Conservation (phyloP, 2,329 filamentous ascomycete species). For the Geosmithia flava region DNA sequence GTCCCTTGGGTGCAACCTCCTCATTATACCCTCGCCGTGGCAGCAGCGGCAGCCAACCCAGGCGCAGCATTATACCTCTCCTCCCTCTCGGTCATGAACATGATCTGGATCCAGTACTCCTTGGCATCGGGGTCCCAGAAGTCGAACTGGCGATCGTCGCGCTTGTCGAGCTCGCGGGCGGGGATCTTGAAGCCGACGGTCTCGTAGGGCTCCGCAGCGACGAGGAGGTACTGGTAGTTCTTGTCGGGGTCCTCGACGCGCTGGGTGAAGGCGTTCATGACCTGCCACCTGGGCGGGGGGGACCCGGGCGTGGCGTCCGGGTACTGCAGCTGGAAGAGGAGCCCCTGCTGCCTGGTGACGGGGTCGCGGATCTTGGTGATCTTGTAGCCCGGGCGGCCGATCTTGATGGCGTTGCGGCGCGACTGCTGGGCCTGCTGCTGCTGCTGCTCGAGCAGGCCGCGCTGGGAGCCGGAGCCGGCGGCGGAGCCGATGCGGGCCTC, state of each 20-base stretch:
- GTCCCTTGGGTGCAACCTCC: too few relatives aligned
- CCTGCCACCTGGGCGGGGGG: conserved; percentile 69
- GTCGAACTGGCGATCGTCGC: conserved; percentile 78
- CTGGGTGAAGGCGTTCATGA: conserved; percentile 98
- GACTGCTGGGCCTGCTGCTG: conserved; percentile 43
- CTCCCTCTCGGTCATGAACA: conserved; percentile 97
- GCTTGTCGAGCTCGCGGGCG: conserved; percentile 80
- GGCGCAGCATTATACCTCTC: conserved; percentile 67
- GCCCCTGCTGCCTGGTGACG: conserved; percentile 72
- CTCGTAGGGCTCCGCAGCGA: conserved; percentile 96
- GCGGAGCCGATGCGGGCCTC: conserved; percentile 52
- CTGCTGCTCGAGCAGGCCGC: conserved; percentile 61
- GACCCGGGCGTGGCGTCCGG: conserved; percentile 69
- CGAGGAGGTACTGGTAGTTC: conserved; percentile 85
- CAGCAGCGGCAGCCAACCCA: conserved; percentile 31
- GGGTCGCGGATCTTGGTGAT: conserved; percentile 94
- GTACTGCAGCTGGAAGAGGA: conserved; percentile 95
- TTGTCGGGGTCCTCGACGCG: conserved; percentile 90
- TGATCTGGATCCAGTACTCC: conserved; percentile 95
- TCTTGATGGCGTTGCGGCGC: conserved; percentile 83
- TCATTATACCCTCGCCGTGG: conserved; percentile 21
- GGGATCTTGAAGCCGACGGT: conserved; percentile 95
- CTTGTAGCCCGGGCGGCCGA: conserved; percentile 91
- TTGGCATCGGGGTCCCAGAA: conserved; percentile 95
- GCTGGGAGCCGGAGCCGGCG: conserved; percentile 36